phyloP scores from a whole-genome alignment of 371 early-diverging fungal species.

The Mortierella sp. region DNA sequence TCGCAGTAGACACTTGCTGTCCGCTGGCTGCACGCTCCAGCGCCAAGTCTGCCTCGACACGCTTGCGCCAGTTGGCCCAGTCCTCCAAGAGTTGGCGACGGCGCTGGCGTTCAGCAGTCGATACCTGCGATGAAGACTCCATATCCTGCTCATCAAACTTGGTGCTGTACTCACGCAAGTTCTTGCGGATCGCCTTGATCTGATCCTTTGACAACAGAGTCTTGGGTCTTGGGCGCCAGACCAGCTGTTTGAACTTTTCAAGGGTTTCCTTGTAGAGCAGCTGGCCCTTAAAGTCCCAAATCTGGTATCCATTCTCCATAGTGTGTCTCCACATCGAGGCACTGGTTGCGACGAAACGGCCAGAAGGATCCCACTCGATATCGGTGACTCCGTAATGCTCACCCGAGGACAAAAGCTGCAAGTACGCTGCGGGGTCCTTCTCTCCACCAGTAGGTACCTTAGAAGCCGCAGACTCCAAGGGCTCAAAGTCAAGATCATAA shows the following conservation, averaged over 20 bases:
- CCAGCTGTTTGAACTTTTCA: conserved; percentile 91
- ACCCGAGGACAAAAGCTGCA: conserved; percentile 75
- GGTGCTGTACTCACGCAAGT: conserved; percentile 88
- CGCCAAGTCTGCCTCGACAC: conserved; percentile 69
- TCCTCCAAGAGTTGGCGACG: conserved; percentile 83
- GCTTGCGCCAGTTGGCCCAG: conserved; percentile 85
- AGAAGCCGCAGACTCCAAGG: conserved; percentile 66
- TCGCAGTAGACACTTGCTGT: conserved; percentile 59
- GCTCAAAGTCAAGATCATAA: conserved; percentile 90
- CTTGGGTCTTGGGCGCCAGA: conserved; percentile 96
- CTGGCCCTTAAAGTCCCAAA: conserved; percentile 96
- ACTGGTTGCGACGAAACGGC: conserved; percentile 91
- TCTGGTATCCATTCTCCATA: conserved; percentile 89
- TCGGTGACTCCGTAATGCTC: conserved; percentile 97
- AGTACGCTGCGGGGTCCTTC: conserved; percentile 63
- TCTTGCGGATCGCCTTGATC: conserved; percentile 91
- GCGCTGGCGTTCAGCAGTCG: conserved; percentile 77
- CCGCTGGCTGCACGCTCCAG: conserved; percentile 74
- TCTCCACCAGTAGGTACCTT: conserved; percentile 63
- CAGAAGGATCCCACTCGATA: conserved; percentile 98
- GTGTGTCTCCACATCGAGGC: conserved; percentile 90
- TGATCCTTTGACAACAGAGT: conserved; percentile 84
- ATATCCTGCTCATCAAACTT: conserved; percentile 93
- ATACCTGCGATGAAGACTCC: conserved; percentile 75
- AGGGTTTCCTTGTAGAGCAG: conserved; percentile 80